Percentiles rank a stretch among this genome's conserved stretches.
Evolutionary conservation across 148 eudicot species (phyloP).

Genomic region (Mesembryanthemum crystallinum): DNA sequence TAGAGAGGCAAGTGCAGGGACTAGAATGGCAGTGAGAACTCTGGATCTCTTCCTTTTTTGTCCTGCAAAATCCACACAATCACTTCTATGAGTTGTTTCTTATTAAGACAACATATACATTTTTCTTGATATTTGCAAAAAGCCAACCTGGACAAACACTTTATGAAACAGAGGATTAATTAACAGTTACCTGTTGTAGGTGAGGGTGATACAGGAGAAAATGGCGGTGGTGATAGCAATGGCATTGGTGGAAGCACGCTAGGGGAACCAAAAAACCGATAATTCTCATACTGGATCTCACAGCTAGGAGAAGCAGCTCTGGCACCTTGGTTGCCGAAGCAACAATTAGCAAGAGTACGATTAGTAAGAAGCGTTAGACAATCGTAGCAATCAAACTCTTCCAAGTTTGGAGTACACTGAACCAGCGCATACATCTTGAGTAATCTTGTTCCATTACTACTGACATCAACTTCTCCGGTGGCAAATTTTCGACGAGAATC

Average conservation of each 20-base stretch:
- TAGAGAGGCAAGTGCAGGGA: background rate
- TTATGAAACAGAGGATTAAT: background rate
- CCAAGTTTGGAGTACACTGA: conserved; percentile 1
- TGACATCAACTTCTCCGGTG: background rate
- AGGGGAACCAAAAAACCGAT: background rate
- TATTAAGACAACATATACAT: too few species aligned
- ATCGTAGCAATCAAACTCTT: background rate
- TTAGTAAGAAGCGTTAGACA: background rate
- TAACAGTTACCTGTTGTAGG: background rate
- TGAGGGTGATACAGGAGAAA: background rate
- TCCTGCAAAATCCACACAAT: background rate
- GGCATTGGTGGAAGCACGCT: background rate
- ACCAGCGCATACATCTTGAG: background rate
- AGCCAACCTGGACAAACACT: background rate
- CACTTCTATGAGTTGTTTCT: too few species aligned
- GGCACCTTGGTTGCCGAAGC: background rate
- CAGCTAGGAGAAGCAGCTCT: background rate
- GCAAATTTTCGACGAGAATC: conserved; percentile 22
- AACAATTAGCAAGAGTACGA: background rate
- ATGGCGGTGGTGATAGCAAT: background rate
- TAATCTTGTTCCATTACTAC: background rate
- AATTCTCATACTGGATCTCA: background rate
- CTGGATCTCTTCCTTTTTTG: background rate
- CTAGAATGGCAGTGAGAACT: background rate
- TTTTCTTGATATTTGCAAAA: too few species aligned